These are phyloP conservation scores for Nepenthes mirabilis DNA, from an alignment of 148 eudicot species.

Conservation along the genomic window DNA sequence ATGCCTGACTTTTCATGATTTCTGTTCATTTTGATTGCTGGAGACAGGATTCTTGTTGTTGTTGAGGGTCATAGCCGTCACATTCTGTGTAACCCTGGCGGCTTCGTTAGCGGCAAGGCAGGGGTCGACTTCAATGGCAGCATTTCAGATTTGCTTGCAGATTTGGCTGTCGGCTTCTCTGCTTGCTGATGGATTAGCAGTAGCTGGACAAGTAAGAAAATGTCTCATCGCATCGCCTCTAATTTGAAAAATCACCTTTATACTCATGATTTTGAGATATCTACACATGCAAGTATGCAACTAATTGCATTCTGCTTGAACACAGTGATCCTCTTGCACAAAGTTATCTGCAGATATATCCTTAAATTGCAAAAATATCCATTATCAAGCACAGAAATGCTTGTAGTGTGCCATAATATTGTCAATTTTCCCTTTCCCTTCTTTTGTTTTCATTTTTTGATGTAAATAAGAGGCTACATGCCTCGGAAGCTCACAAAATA, in stretches of 20 bases:
- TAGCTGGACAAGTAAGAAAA: constrained; percentile 53
- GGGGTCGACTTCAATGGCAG: constrained; percentile 68
- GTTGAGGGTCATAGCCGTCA: constrained; percentile 68
- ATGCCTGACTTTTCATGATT: background rate
- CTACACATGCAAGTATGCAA: too few relatives aligned
- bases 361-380: background rate
- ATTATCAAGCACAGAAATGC: background rate
- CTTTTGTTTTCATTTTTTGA: too few relatives aligned
- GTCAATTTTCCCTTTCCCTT: too few relatives aligned
- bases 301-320: background rate
- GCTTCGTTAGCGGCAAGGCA: constrained; percentile 72
- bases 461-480: too few relatives aligned
- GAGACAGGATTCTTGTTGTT: constrained; percentile 31
- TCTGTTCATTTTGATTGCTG: background rate
- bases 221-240: background rate
- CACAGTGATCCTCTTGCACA: background rate
- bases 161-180: constrained; percentile 69
- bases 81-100: constrained; percentile 65
- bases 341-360: background rate
- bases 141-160: constrained; percentile 73
- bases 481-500: too few relatives aligned
- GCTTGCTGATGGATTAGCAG: constrained; percentile 80
- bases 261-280: background rate
- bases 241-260: background rate
- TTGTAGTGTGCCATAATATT: too few relatives aligned